Evolutionary conservation across 192 early-diverging fungal species (phyloP), one percentile per base, ranked within the genome.

Genomic region (Backusella psychrophila): DNA sequence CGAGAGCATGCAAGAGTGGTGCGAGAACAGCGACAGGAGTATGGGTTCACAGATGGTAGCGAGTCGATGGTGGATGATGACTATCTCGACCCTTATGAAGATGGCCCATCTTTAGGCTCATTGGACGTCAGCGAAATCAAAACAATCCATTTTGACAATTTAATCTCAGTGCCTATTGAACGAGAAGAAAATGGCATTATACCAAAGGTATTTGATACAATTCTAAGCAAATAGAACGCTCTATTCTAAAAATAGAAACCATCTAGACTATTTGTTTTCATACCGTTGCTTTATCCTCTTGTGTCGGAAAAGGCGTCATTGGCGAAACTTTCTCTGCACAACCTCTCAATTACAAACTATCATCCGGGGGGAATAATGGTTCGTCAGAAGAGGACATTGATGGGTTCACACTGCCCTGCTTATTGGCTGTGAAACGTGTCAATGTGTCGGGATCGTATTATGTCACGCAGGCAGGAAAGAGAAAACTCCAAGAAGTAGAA

Each of bases 401-500:
- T n/a, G 35, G 33, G 7, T 7, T 68, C 1, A 29, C 35, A 3
- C 52, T 79, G 9, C 78, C 78, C 3, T 56, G 73, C 23, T 41
- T 79, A 42, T 29, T 79, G 38, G 75, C 74, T 4, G 46, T 81
- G 5, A 81, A 78, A 66, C 59, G 81, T 31, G 85, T 89, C 21
- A 77, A 82, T 67, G 79, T 89, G 8, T 80, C 75, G 12, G 69
- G 81, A 15, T 29, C 84, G 9, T 81, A 85, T 59, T 89, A 89
- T 72, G 80, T 79, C 29, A 85, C 87, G 1, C 81, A 82, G 6
- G 76, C 82, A 17, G 88, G 88, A n/a, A 89, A 89, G 56, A 84
- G 80, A 36, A 89, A 86, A 52, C 72, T 89, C 17, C 86, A 89
- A 73, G 88, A 89, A 33, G 79, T 89, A 2, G 88, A 89, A 73